A percentile compares a stretch with the other conserved stretches of the same genome.
Evolutionary conservation across 805 yeast genomes (phyloP).

Genomic region (Scheffersomyces stipitis): DNA sequence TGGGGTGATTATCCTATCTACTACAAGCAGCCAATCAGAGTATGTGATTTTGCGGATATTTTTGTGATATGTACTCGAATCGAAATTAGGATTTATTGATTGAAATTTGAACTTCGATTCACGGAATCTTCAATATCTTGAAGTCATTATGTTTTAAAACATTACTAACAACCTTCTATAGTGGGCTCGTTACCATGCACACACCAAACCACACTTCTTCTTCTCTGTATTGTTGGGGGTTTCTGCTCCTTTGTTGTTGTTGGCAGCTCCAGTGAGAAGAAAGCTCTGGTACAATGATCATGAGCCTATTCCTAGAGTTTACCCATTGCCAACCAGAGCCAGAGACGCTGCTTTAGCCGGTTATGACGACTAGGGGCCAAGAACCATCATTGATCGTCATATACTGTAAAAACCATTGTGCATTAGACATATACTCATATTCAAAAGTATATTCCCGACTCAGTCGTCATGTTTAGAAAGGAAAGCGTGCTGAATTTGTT

Average conservation of each 20-base stretch:
- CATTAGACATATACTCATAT: neutral
- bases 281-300: slow-evolving; percentile 65
- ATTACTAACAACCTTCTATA: too few relatives aligned
- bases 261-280: slow-evolving; percentile 68
- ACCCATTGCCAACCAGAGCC: slow-evolving; percentile 55
- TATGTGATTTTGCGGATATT: slow-evolving; percentile 34
- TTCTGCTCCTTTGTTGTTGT: slow-evolving; percentile 64
- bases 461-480: too few relatives aligned
- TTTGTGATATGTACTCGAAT: neutral
- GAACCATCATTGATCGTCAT: too few relatives aligned
- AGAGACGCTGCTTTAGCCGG: slow-evolving; percentile 53
- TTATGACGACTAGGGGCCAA: slow-evolving; percentile 46
- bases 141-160: too few relatives aligned
- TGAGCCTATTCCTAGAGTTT: slow-evolving; percentile 60
- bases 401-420: too few relatives aligned
- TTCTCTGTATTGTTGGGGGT: slow-evolving; percentile 63
- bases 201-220: slow-evolving; percentile 73
- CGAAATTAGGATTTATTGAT: neutral
- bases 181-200: slow-evolving; percentile 77
- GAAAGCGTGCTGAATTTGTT: too few relatives aligned
- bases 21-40: slow-evolving; percentile 62
- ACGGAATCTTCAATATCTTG: neutral
- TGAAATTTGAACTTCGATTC: neutral
- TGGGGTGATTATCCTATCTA: slow-evolving; percentile 57
- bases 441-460: too few relatives aligned